phyloP scores from a whole-genome alignment of 192 early-diverging fungal genomes.

The Spizellomyces punctatus region DNA sequence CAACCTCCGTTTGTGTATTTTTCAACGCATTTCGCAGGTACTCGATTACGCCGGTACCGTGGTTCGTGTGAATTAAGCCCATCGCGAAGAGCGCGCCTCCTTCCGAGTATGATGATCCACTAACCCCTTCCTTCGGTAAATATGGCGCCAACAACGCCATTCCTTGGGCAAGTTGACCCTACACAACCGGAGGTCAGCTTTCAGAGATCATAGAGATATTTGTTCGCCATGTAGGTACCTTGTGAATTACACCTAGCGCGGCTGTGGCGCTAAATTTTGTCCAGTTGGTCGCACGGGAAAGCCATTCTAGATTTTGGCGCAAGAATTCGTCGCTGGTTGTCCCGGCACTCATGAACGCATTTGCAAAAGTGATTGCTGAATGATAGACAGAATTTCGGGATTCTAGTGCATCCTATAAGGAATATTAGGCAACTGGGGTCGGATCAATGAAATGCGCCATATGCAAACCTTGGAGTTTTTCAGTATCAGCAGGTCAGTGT shows the following conservation, averaged over 20 bases:
- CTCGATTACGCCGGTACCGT: constrained; percentile 77
- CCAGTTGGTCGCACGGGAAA: constrained; percentile 96
- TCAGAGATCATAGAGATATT: neutral
- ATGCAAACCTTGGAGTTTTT: constrained; percentile 80
- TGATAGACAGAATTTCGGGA: constrained; percentile 91
- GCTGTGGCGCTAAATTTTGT: constrained; percentile 99
- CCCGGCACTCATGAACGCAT: constrained; percentile 98
- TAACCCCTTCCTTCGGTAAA: constrained; percentile 89
- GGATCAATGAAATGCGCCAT: neutral
- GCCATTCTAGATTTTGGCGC: constrained; percentile 96
- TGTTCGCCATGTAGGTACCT: constrained; percentile 38
- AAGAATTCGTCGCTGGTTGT: constrained; percentile 98
- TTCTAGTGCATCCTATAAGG: constrained; percentile 76
- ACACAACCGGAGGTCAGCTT: neutral
- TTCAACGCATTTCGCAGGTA: constrained; percentile 84
- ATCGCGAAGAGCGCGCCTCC: constrained; percentile 97
- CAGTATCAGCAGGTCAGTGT: constrained; percentile 93
- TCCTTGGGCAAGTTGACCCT: constrained; percentile 88
- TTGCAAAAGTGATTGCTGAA: constrained; percentile 93
- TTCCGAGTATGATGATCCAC: constrained; percentile 87
- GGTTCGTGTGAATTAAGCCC: constrained; percentile 96
- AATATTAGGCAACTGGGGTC: neutral
- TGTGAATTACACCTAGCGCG: constrained; percentile 96
- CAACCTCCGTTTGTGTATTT: constrained; percentile 78
- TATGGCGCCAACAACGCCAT: constrained; percentile 87